Base-by-base conservation (phyloP, 805 yeast genomes). In the Candida ovalis region DNA sequence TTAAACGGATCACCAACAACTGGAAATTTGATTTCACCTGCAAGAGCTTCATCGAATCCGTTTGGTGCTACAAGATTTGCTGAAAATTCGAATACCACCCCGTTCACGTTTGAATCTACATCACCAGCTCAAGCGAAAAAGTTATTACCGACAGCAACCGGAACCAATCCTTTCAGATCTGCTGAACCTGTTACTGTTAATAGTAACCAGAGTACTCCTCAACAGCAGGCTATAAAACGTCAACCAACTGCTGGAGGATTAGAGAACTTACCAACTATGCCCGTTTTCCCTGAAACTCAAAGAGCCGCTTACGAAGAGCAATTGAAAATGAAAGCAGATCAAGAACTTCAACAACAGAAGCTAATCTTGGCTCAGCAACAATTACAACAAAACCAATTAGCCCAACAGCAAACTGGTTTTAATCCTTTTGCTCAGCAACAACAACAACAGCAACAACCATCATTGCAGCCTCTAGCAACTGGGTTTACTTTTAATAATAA, bases 201-300 rank as follows among this genome's bases (percentile, higher is more conserved):
- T 70, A 36, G 67, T 75, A 15, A 51, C 67, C 49, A 38, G 27
- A 36, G 48, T 51, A 51, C 6, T 40, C 37, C 10, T 44, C 41
- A 25, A 23, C 40, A 45, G 44, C 54, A 52, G 47, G 52, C 54
- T 10, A 19, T 76, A 55, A 67, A 71, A 56, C 68, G 73, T 15
- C 85, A 80, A 58, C 76, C 80, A 2, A 84, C 89, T 1, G 86
- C 88, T 30, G 92, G 91, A 3, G 92, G 91, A 0, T 72, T 82
- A 50, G 91, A 86, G 59, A 69, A 70, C 44, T 63, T 84, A 40
- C 84, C 84, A 9, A 84, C 90, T 0, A 68, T 77, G 3, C 78
- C 89, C 2, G 86, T 83, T 8, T 86, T 84, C 57, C 88, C 88
- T 0, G 81, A 82, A 55, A 81, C 87, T n/a, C 55, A 59, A 47